Conservation (phyloP, 2,329 filamentous ascomycete species). For the Talaromyces marneffei region DNA sequence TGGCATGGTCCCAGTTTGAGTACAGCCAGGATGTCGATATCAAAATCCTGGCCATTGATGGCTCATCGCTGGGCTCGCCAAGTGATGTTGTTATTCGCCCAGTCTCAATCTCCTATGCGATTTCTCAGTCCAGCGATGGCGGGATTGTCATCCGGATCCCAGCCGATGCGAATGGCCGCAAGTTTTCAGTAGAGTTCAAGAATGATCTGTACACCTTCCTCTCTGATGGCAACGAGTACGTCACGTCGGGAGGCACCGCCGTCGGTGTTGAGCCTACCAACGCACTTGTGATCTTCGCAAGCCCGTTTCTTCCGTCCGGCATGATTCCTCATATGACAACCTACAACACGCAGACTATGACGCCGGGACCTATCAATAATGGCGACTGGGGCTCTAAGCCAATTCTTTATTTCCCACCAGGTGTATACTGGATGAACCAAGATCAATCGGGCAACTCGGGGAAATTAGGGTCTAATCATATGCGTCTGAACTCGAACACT, state of each 20-base stretch:
- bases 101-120: not conserved
- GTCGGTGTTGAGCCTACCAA: not conserved
- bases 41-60: not conserved
- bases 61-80: not conserved
- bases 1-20: conserved; percentile 30
- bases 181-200: conserved; percentile 6
- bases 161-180: not conserved
- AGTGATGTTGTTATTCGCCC: conserved; percentile 16
- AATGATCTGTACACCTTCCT: not conserved
- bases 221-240: not conserved
- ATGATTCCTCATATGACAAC: not conserved
- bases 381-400: conserved; percentile 16
- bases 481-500: conserved; percentile 20
- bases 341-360: conserved; percentile 12
- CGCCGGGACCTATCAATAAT: conserved; percentile 21
- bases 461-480: conserved; percentile 13
- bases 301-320: not conserved
- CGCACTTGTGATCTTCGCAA: conserved; percentile 4
- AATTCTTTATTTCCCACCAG: conserved; percentile 20
- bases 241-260: not conserved
- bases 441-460: not conserved
- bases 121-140: not conserved
- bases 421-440: conserved; percentile 19
- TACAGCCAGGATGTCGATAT: not conserved
- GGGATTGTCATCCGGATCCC: not conserved